Base-by-base conservation (phyloP, 2,329 filamentous ascomycete species). In the Dactylellina sp. region DNA sequence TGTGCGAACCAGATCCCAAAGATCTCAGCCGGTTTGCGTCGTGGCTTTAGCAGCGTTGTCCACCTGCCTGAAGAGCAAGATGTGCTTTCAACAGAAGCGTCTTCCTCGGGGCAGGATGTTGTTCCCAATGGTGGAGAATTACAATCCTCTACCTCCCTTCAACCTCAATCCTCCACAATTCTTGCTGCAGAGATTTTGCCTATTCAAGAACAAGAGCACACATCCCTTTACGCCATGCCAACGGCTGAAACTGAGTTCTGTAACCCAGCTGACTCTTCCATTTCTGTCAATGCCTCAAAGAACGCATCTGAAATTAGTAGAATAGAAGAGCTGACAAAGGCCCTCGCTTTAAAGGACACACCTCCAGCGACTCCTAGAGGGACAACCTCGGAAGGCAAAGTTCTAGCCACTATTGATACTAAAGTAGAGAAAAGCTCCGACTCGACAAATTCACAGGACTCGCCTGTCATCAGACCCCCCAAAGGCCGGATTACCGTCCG, bases 401-500 rank as follows among this genome's bases (percentile, higher is more conserved):
- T 79, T 62, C 78, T 81, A 40, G 78, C 79, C 2, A 44, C 9
- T 14, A 56, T 66, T 14, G 50, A 70, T 28, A 70, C 71, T 9
- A 75, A 70, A 40, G 44, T 64, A 20, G 59, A 60, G 25, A 50
- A 64, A n/a, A 25, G 32, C 0, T 50, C 68, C 20, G 60, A 57
- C 20, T 71, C 80, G 81, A 75, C 83, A 80, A 77, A 79, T 80
- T 78, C 83, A 82, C 71, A 83, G 82, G 76, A 80, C 81, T 85
- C 84, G 57, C 78, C 84, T 57, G 82, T 85, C 78, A 84, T 85
- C 77, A 87, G 90, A 77, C 83, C 91, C 78, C 87, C 88, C 77
- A 94, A 92, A 81, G 95, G 95, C 70, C 97, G 95, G 81, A 85
- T 99, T 65, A 91, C 89, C 35, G 91, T 99, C 78, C 93, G 91